Base-by-base conservation (phyloP, 495 filamentous ascomycete species). In the Aspergillus wentii region DNA sequence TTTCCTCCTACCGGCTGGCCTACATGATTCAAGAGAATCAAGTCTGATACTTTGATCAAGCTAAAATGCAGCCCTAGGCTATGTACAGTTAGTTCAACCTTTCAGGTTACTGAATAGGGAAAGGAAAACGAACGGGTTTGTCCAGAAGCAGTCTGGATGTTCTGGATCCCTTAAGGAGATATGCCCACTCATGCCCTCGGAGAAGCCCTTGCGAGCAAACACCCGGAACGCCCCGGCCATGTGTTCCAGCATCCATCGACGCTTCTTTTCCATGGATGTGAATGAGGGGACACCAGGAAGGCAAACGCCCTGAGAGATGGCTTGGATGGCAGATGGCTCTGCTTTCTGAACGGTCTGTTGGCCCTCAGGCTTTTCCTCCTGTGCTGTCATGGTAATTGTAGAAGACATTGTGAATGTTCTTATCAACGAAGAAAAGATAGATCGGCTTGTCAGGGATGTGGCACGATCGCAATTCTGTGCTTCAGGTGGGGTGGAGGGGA, bases 211-310 rank as follows among this genome's bases (percentile, higher is more conserved):
- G 17, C 57, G 42, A 4, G 50, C 48, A 22, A 58, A 65, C 5
- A 57, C 41, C 4, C 57, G 44, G 38, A 65, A 65, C 1, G 60
- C 59, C 2, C 51, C 57, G 4, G 55, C 60, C 49, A 65, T 79
- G 53, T 81, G 75, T 11, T 65, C 51, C 9, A 79, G 63, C 38
- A 64, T 67, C 60, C 73, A 74, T 29, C 58, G 61, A n/a, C 70
- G 59, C 33, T 59, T 54, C 18, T 59, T 60, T 0, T 46, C 55
- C 34, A 62, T 48, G 26, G 54, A 50, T 4, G 61, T 52, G 57
- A 74, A 76, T 2, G 51, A 65, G 9, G 46, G 46, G 15, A 50
- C 21, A 9, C 46, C 47, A 4, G 46, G 39, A 5, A 54, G 33
- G 2, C 33, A 30, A 3, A 25, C 29, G 4, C 46, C 43, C 28